These are phyloP conservation scores for Symbiodinium pilosum DNA, from an alignment of 73 alveolate species.

Conservation along the genomic window DNA sequence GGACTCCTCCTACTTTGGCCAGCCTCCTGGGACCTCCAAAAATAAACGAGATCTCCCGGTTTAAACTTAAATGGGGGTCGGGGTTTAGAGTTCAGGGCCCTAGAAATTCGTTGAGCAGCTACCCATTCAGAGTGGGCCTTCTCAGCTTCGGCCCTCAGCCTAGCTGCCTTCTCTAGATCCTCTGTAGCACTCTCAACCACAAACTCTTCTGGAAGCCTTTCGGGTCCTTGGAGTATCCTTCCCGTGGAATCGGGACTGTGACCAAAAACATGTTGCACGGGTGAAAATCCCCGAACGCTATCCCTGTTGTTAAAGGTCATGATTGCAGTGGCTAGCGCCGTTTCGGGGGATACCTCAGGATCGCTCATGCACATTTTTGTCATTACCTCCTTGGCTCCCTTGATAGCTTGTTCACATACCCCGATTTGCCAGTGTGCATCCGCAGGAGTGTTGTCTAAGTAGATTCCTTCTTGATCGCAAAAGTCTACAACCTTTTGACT, in stretches of 20 bases:
- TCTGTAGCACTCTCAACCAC: neutral
- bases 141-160: neutral
- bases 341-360: neutral
- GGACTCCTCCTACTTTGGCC: no score
- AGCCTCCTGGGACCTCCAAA: neutral
- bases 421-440: conserved; percentile 46
- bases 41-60: conserved; percentile 12
- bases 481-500: neutral
- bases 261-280: neutral
- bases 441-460: neutral
- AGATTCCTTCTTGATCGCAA: neutral
- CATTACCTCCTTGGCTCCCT: conserved; percentile 5
- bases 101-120: neutral
- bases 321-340: neutral
- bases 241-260: neutral
- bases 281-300: neutral
- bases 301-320: neutral
- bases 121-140: conserved; percentile 1
- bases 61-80: neutral
- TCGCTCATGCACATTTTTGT: neutral
- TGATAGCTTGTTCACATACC: neutral
- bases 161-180: neutral
- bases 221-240: neutral
- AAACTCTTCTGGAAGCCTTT: neutral
- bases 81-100: neutral